phyloP scores from a whole-genome alignment of 371 early-diverging fungal genomes.

The Apophysomyces ossiformis region DNA sequence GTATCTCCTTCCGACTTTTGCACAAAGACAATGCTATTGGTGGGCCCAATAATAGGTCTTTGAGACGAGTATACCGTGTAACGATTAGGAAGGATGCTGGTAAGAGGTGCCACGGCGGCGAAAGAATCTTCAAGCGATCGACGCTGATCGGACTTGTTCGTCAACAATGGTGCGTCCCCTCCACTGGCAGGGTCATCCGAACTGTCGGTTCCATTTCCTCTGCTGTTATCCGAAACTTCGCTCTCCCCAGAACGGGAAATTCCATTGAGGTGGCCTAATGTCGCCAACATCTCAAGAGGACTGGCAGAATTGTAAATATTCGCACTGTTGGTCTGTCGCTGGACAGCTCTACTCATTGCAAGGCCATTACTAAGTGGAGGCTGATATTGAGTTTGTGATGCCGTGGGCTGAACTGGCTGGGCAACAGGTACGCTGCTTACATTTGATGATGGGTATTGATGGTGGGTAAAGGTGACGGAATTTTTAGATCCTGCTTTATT shows the following conservation, averaged over 20 bases:
- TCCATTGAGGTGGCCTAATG: conserved; percentile 26
- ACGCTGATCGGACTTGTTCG: neutral
- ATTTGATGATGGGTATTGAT: conserved; percentile 47
- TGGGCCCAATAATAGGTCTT: conserved; percentile 43
- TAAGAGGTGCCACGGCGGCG: conserved; percentile 15
- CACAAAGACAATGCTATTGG: conserved; percentile 47
- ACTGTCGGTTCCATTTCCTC: neutral
- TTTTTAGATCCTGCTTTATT: conserved; percentile 15
- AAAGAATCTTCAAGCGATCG: conserved; percentile 2
- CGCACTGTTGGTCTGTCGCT: neutral
- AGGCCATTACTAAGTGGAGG: conserved; percentile 4
- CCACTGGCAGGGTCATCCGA: neutral
- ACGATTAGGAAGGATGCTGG: conserved; percentile 36
- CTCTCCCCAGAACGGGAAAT: neutral
- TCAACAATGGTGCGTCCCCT: neutral
- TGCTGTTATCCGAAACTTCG: neutral
- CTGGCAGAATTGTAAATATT: conserved; percentile 39
- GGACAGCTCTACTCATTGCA: neutral
- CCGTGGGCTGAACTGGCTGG: conserved; percentile 28
- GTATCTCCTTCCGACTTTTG: conserved; percentile 12
- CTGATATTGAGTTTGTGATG: conserved; percentile 13
- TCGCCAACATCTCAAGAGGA: conserved; percentile 46
- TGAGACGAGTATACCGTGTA: conserved; percentile 33
- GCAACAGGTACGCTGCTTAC: conserved; percentile 47
- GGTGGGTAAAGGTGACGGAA: conserved; percentile 34